These are phyloP conservation scores for Cladosporium sp. DNA, from an alignment of 2,329 filamentous ascomycete species.

Conservation along the genomic window DNA sequence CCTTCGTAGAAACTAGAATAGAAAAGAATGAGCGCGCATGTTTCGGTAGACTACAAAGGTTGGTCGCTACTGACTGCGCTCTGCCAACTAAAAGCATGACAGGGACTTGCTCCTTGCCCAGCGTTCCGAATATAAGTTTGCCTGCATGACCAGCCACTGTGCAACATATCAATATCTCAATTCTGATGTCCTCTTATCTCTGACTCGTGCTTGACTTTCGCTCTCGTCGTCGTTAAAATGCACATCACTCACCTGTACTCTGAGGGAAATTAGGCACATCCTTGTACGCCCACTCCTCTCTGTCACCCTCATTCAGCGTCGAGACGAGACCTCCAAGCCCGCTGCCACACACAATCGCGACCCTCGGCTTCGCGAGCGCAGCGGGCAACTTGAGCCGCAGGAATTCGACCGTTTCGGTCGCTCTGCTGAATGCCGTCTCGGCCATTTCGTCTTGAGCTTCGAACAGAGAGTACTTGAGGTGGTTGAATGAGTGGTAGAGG, in stretches of 20 bases:
- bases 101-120: constrained; percentile 50
- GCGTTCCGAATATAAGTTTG: constrained; percentile 60
- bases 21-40: constrained; percentile 13
- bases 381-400: constrained; percentile 48
- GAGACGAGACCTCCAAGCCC: constrained; percentile 59
- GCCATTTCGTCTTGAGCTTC: constrained; percentile 32
- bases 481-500: constrained; percentile 30
- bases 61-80: constrained; percentile 52
- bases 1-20: constrained; percentile 61
- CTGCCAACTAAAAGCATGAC: constrained; percentile 62
- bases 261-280: constrained; percentile 59
- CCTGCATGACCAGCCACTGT: constrained; percentile 59
- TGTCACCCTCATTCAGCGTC: constrained; percentile 48
- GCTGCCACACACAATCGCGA: constrained; percentile 63
- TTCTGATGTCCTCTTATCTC: constrained; percentile 24
- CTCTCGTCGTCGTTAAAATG: not conserved
- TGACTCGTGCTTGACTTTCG: constrained; percentile 5
- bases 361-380: constrained; percentile 48
- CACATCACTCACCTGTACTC: constrained; percentile 51
- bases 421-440: constrained; percentile 37
- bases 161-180: constrained; percentile 7
- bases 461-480: constrained; percentile 26
- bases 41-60: constrained; percentile 15
- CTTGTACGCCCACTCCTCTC: constrained; percentile 53
- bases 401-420: constrained; percentile 48